Conservation (phyloP, 2,329 filamentous ascomycete species). For the Parascedosporium putredinis region DNA sequence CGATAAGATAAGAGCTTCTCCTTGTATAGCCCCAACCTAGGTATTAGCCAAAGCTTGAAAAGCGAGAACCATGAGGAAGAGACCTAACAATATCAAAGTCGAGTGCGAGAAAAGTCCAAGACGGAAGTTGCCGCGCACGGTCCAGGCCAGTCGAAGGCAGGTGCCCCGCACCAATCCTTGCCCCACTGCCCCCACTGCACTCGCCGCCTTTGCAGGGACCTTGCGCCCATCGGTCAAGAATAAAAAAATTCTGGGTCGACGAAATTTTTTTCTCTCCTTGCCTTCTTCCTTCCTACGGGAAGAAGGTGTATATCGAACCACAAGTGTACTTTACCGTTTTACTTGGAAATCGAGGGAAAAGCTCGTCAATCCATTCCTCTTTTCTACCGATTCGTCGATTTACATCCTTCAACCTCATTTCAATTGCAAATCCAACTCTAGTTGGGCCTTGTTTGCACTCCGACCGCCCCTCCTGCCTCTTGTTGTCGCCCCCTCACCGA, state of each 20-base stretch:
- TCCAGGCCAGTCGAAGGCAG: background rate
- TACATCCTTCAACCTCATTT: conserved; percentile 31
- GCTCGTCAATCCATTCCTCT: conserved; percentile 23
- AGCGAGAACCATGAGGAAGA: background rate
- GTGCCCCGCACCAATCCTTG: background rate
- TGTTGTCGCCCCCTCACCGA: conserved; percentile 18
- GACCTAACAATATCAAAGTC: too few relatives aligned
- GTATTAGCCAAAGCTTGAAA: too few relatives aligned
- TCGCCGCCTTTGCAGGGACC: background rate
- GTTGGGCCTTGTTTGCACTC: conserved; percentile 19
- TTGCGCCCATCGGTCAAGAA: conserved; percentile 23
- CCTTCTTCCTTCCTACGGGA: conserved; percentile 40
- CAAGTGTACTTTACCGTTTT: conserved; percentile 18
- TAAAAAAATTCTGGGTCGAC: conserved; percentile 22
- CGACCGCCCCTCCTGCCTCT: conserved; percentile 17
- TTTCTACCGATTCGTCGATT: conserved; percentile 21
- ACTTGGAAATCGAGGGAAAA: conserved; percentile 20
- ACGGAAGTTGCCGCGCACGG: conserved; percentile 1
- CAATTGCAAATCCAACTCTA: conserved; percentile 16
- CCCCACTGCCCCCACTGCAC: background rate
- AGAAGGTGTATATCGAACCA: conserved; percentile 35
- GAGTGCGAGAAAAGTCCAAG: background rate
- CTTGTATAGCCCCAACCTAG: too few relatives aligned
- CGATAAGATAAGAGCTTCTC: background rate
- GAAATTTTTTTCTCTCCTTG: conserved; percentile 26